Evolutionary conservation across 371 early-diverging fungal species (phyloP).

Genomic region (Rhizopus arrhizus): DNA sequence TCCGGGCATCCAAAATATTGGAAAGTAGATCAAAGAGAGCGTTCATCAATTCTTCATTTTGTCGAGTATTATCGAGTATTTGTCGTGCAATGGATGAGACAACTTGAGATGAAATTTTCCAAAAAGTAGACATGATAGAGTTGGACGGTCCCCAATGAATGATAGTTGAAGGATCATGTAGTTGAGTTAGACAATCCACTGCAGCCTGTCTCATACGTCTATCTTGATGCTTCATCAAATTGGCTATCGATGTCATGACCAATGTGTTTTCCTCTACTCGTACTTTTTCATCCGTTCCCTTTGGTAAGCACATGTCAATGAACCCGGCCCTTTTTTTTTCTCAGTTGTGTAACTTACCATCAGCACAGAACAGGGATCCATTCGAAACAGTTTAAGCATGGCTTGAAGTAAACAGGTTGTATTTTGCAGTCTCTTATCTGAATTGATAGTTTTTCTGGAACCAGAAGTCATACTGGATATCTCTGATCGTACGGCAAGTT

Average conservation of each 20-base stretch:
- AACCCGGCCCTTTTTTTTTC: background rate
- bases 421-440: slow-evolving; percentile 2
- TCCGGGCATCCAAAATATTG: slow-evolving; percentile 63
- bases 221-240: slow-evolving; percentile 59
- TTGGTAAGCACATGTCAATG: background rate
- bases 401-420: slow-evolving; percentile 20
- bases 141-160: slow-evolving; percentile 59
- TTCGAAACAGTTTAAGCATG: slow-evolving; percentile 29
- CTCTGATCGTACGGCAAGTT: slow-evolving; percentile 20
- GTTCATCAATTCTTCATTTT: slow-evolving; percentile 51
- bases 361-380: slow-evolving; percentile 31
- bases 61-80: slow-evolving; percentile 50
- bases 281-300: slow-evolving; percentile 19
- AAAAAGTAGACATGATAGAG: slow-evolving; percentile 57
- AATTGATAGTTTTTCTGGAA: slow-evolving; percentile 11
- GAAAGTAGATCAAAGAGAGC: slow-evolving; percentile 60
- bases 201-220: slow-evolving; percentile 62
- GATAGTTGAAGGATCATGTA: slow-evolving; percentile 57
- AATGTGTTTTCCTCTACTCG: slow-evolving; percentile 60
- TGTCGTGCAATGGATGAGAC: slow-evolving; percentile 44
- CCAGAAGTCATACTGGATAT: slow-evolving; percentile 19
- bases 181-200: slow-evolving; percentile 61
- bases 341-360: slow-evolving; percentile 13
- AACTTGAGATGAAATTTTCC: slow-evolving; percentile 61
- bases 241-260: slow-evolving; percentile 57